Base-by-base conservation (phyloP, 2,329 filamentous ascomycete genomes). In the Rhynchosporium secalis region DNA sequence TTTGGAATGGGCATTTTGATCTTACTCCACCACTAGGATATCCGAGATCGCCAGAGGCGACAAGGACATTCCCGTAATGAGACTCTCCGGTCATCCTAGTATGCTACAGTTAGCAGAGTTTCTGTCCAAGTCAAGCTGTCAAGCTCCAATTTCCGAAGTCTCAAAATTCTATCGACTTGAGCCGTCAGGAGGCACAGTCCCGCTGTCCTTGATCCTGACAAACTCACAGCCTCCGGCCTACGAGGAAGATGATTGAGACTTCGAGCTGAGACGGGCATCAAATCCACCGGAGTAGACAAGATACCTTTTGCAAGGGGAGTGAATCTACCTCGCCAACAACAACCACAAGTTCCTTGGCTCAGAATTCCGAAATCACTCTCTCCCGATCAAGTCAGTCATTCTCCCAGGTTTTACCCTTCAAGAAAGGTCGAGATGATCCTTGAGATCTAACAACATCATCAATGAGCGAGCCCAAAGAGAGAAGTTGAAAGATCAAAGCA, bases 211-310 rank as follows among this genome's bases (percentile, higher is more conserved):
- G 12, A 28, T 12, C 26, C 46, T 48, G 46, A 29, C 43, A n/a
- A n/a, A 46, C n/a, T 36, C 33, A 36, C 43, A 20, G 43, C 20
- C 20, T 15, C 7, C 9, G 20, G 33, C 33, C 9, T 29, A 3
- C 46, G 46, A 48, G 46, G 46, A 48, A 48, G 46, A 48, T 48
- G 46, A 48, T 48, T 31, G 26, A 48, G 20, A 48, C 46, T 31
- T 48, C 26, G 46, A 48, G 46, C 46, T 48, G 46, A 48, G 28
- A 48, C 46, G 33, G 33, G 33, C 3, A 3, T 10, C 33, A 36
- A 36, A 36, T 10, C 33, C 33, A 10, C 33, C 33, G 6, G 9
- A 5, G 9, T 36, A 36, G 33, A 10, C 6, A 36, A 6, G 33
- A 10, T 36, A 36, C 33, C 33, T 36, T 36, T 36, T 36, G 26